phyloP scores from a whole-genome alignment of 1,284 basidiomycete species.

The Meripilus lineatus region DNA sequence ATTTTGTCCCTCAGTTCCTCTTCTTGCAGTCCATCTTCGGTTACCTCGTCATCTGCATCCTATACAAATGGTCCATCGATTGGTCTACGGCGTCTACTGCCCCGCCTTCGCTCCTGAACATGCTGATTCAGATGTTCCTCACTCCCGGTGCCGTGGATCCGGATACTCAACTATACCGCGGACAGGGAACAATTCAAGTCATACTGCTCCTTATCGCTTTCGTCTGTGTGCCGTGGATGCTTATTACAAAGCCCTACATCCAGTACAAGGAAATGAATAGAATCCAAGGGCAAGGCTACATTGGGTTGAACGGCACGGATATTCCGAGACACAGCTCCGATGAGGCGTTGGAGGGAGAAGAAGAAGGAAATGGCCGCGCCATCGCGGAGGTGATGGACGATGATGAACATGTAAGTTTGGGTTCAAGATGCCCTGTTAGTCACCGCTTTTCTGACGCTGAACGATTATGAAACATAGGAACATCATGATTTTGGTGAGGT shows the following conservation, averaged over 20 bases:
- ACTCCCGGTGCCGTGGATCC: conserved; percentile 77
- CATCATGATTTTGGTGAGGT: conserved; percentile 91
- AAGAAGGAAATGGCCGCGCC: conserved; percentile 78
- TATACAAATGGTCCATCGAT: conserved; percentile 97
- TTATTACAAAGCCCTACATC: conserved; percentile 92
- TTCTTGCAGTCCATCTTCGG: conserved; percentile 98
- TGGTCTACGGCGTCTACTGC: conserved; percentile 72
- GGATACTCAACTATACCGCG: conserved; percentile 74
- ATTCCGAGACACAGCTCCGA: conserved; percentile 43
- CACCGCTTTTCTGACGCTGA: conserved; percentile 9
- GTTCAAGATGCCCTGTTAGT: background rate
- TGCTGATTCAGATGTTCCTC: conserved; percentile 95
- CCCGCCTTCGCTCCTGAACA: conserved; percentile 91
- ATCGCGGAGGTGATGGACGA: conserved; percentile 60
- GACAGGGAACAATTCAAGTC: conserved; percentile 86
- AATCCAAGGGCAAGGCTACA: conserved; percentile 83
- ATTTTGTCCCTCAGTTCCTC: conserved; percentile 96
- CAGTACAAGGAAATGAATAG: conserved; percentile 88
- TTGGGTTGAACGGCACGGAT: conserved; percentile 54
- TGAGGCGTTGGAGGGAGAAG: conserved; percentile 72
- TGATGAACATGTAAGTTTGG: conserved; percentile 57
- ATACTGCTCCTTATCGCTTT: conserved; percentile 77
- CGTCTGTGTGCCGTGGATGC: conserved; percentile 94
- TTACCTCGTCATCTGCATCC: conserved; percentile 91
- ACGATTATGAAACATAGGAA: conserved; percentile 40